Evolutionary conservation across 345 rosid genomes (phyloP), one percentile per base, ranked within the genome.

Genomic region (Excoecaria cochinchinensis): DNA sequence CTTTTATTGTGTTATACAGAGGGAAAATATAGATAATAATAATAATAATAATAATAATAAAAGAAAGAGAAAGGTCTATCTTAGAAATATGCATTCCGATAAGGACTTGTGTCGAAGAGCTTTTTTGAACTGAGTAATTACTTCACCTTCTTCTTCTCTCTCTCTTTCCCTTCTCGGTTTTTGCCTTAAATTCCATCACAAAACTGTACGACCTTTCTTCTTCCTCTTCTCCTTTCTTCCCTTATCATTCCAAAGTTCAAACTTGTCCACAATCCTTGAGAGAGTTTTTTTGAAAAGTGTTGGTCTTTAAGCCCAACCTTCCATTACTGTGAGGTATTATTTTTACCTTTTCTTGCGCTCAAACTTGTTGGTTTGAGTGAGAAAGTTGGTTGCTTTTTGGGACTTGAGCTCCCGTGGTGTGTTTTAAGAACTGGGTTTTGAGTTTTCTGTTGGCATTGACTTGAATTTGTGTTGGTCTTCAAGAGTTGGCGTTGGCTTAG

Each of bases 21-120:
- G 40, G 10, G 25, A 67, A 22, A 19, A 48, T 11, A 44, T 12
- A 38, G n/a, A 74, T 7, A 50, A 74, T 9, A 51, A 46, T 31
- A 58, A n/a, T 50, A 17, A 74, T 7, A 50, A 74, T 9, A 51
- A 46, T 31, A 58, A n/a, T 50, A 17, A 22, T 2, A 6, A 19
- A 47, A 38, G 63, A 62, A 53, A 63, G 55, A 77, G 65, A 70
- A 12, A 40, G 63, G 66, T 64, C 24, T 63, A 12, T 68, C 78
- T 63, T 71, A 52, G 77, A 59, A 47, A 61, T 70, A 70, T 81
- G 85, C 79, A 67, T 79, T 55, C 52, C 65, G 85, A 75, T 73
- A 74, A 82, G 86, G 85, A 84, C 86, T 67, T 47, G 64, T 79
- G 68, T 58, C 52, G 67, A 65, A n/a, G 74, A 63, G 69, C 39